Evolutionary conservation across 2,329 filamentous ascomycete species (phyloP).

Genomic region (Cladophialophora psammophila): DNA sequence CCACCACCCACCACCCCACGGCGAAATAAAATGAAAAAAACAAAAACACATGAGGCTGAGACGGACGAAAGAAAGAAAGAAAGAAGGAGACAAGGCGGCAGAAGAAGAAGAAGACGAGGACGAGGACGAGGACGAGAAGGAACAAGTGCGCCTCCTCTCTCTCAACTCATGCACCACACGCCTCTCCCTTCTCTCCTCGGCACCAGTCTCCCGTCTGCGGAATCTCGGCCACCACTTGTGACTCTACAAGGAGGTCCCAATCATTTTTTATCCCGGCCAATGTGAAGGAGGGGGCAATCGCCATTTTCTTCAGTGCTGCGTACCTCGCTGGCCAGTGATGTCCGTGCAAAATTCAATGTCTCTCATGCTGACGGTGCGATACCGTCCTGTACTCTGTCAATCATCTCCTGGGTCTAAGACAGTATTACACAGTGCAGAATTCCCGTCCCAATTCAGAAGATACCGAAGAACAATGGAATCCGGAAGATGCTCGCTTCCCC

Average conservation of each 20-base stretch:
- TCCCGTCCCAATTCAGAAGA: background rate
- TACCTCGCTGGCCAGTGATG: background rate
- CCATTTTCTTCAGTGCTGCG: background rate
- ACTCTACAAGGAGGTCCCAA: background rate
- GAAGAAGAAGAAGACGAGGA: too few relatives aligned
- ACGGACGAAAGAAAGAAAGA: background rate
- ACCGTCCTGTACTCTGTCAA: constrained; percentile 1
- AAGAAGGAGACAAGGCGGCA: background rate
- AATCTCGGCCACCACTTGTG: background rate
- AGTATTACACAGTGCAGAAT: background rate
- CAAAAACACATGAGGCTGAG: background rate
- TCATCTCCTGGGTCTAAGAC: background rate
- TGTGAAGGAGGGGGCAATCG: background rate
- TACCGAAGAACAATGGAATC: background rate
- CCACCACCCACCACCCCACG: background rate
- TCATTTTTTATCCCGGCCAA: background rate
- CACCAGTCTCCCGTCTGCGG: background rate
- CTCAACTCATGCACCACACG: background rate
- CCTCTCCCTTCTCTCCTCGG: background rate
- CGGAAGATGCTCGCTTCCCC: background rate
- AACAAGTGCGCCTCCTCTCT: background rate
- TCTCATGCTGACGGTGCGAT: background rate
- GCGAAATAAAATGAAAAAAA: background rate
- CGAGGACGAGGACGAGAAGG: too few relatives aligned
- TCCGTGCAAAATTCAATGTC: background rate